These are phyloP conservation scores for Vigna unguiculata DNA, from an alignment of 306 rosid species.

Conservation along the genomic window DNA sequence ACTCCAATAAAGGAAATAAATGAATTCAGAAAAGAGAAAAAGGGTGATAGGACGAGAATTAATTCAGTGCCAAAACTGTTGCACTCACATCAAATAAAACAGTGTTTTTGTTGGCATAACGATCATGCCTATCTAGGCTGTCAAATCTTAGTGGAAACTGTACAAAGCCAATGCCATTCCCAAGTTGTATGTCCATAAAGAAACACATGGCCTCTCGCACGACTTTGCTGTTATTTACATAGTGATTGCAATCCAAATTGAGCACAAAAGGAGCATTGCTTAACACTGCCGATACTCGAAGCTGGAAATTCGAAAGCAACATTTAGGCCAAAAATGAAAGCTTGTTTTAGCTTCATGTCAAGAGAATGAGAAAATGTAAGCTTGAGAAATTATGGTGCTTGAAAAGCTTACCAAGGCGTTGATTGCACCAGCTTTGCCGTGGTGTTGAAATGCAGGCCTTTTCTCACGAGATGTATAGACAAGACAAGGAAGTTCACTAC, in stretches of 20 bases:
- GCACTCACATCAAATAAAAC: slow-evolving; percentile 82
- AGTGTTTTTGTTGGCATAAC: slow-evolving; percentile 94
- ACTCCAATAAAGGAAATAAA: slow-evolving; percentile 9
- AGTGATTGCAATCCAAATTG: slow-evolving; percentile 97
- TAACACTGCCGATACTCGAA: slow-evolving; percentile 91
- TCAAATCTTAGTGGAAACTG: slow-evolving; percentile 96
- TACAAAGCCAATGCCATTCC: slow-evolving; percentile 81
- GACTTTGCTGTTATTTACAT: slow-evolving; percentile 85
- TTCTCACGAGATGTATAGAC: slow-evolving; percentile 95
- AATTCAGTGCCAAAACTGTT: slow-evolving; percentile 25
- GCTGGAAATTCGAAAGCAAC: slow-evolving; percentile 57
- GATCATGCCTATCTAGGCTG: slow-evolving; percentile 85
- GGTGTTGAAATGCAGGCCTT: slow-evolving; percentile 93
- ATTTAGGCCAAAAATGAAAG: neutral
- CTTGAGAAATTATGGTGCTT: slow-evolving; percentile 36
- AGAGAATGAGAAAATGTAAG: slow-evolving; percentile 27
- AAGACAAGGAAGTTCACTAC: slow-evolving; percentile 88
- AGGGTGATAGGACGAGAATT: neutral
- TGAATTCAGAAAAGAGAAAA: neutral
- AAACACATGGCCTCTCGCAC: slow-evolving; percentile 95
- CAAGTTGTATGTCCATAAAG: slow-evolving; percentile 91
- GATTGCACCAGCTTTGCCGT: slow-evolving; percentile 94
- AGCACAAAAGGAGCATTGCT: slow-evolving; percentile 93
- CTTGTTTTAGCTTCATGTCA: slow-evolving; percentile 4
- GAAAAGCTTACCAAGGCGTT: slow-evolving; percentile 76